These are phyloP conservation scores for Corchorus capsularis DNA, from an alignment of 345 rosid species.

Conservation along the genomic window DNA sequence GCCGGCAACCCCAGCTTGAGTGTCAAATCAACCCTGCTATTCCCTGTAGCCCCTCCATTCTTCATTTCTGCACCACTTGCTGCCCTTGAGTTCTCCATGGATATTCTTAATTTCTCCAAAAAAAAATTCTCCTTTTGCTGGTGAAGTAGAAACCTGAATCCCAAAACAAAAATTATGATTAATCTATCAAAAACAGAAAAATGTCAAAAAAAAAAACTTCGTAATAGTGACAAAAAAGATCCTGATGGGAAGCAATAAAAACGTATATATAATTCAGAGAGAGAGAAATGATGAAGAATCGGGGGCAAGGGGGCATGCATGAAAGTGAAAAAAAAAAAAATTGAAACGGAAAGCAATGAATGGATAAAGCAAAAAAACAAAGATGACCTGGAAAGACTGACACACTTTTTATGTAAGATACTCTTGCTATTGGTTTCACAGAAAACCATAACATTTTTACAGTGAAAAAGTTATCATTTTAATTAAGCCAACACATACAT, in stretches of 20 bases:
- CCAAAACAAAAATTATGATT: background rate
- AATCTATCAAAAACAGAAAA: background rate
- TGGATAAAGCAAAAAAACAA: slow-evolving; percentile 14
- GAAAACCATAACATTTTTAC: background rate
- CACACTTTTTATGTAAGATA: background rate
- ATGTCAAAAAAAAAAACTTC: background rate
- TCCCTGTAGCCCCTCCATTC: background rate
- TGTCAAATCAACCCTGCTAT: background rate
- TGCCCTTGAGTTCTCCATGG: background rate
- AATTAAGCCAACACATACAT: background rate
- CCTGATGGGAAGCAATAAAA: background rate
- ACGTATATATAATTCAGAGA: background rate
- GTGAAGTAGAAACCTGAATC: slow-evolving; percentile 2
- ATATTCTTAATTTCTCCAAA: background rate
- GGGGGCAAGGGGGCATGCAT: background rate
- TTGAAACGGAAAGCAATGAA: background rate
- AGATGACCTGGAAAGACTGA: slow-evolving; percentile 11
- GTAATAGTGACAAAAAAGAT: background rate
- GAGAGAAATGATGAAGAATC: background rate
- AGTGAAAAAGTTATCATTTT: background rate
- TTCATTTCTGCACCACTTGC: background rate
- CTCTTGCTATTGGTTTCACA: background rate
- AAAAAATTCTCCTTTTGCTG: background rate
- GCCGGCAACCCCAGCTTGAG: slow-evolving; percentile 13
- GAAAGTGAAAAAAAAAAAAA: background rate